Conservation (phyloP, 108 stramenopile genomes). For the Mediolabrus comicus region DNA sequence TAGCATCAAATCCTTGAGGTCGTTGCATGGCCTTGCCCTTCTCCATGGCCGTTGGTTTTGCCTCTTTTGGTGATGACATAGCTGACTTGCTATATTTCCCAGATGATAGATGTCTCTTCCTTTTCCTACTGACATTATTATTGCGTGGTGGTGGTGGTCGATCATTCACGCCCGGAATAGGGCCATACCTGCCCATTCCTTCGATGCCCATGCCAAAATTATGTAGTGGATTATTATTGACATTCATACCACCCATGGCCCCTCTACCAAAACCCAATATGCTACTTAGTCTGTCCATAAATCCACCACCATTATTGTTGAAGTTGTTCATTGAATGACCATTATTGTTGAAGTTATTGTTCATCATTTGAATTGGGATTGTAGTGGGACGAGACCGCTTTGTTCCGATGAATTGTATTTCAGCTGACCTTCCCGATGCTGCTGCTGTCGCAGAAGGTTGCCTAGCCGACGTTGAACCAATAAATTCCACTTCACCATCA, state of each 20-base stretch:
- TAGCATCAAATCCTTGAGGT: conserved; percentile 5
- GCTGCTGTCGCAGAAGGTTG: background rate
- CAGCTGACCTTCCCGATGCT: background rate
- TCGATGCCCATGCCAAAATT: background rate
- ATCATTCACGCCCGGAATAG: background rate
- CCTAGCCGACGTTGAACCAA: background rate
- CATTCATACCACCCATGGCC: background rate
- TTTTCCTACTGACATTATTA: background rate
- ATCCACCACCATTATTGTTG: background rate
- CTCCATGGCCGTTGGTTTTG: background rate
- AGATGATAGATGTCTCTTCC: no score
- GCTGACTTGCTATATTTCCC: background rate
- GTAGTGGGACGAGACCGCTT: background rate
- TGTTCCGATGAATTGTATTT: conserved; percentile 1
- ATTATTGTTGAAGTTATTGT: conserved; percentile 1
- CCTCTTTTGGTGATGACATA: background rate
- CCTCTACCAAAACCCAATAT: background rate
- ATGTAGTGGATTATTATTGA: background rate
- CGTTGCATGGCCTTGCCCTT: conserved; percentile 6
- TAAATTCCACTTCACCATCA: background rate
- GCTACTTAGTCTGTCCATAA: background rate
- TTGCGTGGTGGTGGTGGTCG: background rate
- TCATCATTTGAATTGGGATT: background rate
- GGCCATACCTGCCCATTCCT: background rate
- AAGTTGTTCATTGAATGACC: background rate